Evolutionary conservation across 345 rosid species (phyloP).

Genomic region (Eucalyptus erythrocorys): DNA sequence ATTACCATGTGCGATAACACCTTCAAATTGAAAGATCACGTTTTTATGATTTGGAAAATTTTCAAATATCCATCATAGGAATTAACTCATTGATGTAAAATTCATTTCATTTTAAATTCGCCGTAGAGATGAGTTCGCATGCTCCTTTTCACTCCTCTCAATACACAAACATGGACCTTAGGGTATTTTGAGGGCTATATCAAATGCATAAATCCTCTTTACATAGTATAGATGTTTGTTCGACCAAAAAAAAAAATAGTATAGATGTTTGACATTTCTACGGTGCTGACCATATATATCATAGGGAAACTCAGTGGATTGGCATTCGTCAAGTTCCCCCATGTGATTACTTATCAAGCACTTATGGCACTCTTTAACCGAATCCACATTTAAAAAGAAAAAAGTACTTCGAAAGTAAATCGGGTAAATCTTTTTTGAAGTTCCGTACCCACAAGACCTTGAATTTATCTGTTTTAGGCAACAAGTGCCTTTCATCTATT

Average conservation of each 20-base stretch:
- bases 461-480: background rate
- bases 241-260: too few species aligned
- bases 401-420: background rate
- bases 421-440: background rate
- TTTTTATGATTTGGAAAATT: too few species aligned
- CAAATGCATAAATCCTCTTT: too few species aligned
- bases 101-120: background rate
- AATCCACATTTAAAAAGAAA: background rate
- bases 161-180: background rate
- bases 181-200: background rate
- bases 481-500: background rate
- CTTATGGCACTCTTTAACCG: background rate
- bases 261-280: background rate
- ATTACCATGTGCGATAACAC: accelerated
- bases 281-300: background rate
- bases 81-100: too few species aligned
- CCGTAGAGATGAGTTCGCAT: background rate
- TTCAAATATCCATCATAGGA: accelerated
- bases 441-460: background rate
- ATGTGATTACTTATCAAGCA: background rate
- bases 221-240: background rate
- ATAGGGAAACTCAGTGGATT: background rate
- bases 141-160: background rate
- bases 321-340: background rate
- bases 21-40: too few species aligned